Evolutionary conservation across 768 basidiomycete species (phyloP).

Genomic region (Leccinum sublutescens): DNA sequence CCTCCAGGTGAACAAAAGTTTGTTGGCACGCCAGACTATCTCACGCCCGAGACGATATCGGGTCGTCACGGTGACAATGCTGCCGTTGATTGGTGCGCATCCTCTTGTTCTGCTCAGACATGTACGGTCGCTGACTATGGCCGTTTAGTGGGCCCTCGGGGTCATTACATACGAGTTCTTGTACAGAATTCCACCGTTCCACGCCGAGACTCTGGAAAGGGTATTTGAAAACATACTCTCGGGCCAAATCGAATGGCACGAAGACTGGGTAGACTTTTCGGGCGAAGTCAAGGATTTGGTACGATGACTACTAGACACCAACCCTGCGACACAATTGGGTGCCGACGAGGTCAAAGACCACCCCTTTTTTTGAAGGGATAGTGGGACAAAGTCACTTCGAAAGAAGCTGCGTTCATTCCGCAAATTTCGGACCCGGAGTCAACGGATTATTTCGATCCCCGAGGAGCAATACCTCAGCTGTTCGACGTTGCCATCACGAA

Average conservation of each 20-base stretch:
- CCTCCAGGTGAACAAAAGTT: conserved; percentile 94
- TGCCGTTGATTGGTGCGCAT: conserved; percentile 88
- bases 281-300: conserved; percentile 89
- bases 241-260: conserved; percentile 92
- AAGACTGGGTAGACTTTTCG: conserved; percentile 88
- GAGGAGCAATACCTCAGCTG: conserved; percentile 85
- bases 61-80: conserved; percentile 94
- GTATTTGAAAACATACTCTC: conserved; percentile 99
- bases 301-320: conserved; percentile 76
- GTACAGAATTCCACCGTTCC: conserved; percentile 96
- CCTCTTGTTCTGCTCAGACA: conserved; percentile 10
- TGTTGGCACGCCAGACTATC: conserved; percentile 96
- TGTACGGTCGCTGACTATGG: conserved; percentile 11
- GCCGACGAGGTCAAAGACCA: conserved; percentile 90
- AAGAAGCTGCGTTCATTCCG: conserved; percentile 93
- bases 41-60: conserved; percentile 93
- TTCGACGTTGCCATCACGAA: conserved; percentile 70
- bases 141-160: conserved; percentile 89
- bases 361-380: conserved; percentile 86
- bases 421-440: conserved; percentile 94
- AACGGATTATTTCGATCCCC: conserved; percentile 99
- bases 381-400: conserved; percentile 87
- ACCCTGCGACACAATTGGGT: conserved; percentile 80
- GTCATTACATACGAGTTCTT: conserved; percentile 98
- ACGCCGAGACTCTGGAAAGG: conserved; percentile 94